phyloP scores from a whole-genome alignment of 1,139 yeast genomes.

The Candida pseudoviswanathii region DNA sequence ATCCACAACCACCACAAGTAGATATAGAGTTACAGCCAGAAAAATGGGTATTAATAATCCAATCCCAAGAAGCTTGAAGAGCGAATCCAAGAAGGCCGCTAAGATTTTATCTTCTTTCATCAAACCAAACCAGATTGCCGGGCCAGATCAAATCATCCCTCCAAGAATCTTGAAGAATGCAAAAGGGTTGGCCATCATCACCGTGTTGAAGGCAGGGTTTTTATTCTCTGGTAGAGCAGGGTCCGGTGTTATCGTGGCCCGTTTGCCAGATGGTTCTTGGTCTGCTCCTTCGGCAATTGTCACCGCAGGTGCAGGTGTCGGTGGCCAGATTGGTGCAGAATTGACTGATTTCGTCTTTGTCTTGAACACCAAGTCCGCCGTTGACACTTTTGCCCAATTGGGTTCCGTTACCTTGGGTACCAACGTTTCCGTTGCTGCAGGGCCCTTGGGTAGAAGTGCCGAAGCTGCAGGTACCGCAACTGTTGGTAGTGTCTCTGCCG shows the following conservation, averaged over 20 bases:
- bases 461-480: conserved; percentile 98
- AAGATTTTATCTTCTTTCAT: conserved; percentile 85
- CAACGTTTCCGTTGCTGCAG: conserved; percentile 95
- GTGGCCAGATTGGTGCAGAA: conserved; percentile 97
- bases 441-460: conserved; percentile 96
- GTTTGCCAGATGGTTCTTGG: conserved; percentile 95
- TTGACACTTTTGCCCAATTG: conserved; percentile 88
- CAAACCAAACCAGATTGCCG: conserved; percentile 93
- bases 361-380: conserved; percentile 83
- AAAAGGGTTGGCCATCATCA: conserved; percentile 86
- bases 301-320: conserved; percentile 98
- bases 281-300: conserved; percentile 97
- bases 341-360: conserved; percentile 95
- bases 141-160: conserved; percentile 89
- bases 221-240: conserved; percentile 97
- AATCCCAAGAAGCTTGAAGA: conserved; percentile 83
- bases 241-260: conserved; percentile 91
- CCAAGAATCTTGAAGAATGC: conserved; percentile 87
- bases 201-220: conserved; percentile 95
- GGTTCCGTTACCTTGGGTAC: conserved; percentile 97
- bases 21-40: not conserved
- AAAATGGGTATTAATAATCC: conserved; percentile 81
- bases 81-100: conserved; percentile 96
- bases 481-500: conserved; percentile 82
- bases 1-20: not conserved